These are phyloP conservation scores for Peniophora sp. DNA, from an alignment of 1,284 basidiomycete genomes.

Conservation along the genomic window DNA sequence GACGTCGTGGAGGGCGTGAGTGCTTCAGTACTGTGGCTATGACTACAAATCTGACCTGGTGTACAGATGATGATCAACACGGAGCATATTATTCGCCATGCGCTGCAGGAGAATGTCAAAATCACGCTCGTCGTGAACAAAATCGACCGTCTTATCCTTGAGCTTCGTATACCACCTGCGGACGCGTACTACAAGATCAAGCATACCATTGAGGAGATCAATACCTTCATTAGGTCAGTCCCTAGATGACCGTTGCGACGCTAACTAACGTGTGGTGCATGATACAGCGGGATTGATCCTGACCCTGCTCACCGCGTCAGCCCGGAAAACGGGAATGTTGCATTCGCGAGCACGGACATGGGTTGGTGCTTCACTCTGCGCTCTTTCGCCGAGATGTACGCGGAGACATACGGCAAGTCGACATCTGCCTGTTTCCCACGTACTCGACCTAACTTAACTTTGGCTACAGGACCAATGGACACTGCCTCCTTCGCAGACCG, in stretches of 20 bases:
- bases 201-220: conserved; percentile 98
- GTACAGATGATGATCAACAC: conserved; percentile 82
- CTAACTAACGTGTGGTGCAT: neutral
- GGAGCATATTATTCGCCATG: conserved; percentile 81
- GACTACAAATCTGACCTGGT: conserved; percentile 1
- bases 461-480: conserved; percentile 54
- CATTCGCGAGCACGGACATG: conserved; percentile 96
- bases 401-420: conserved; percentile 75
- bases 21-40: conserved; percentile 6
- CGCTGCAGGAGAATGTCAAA: conserved; percentile 82
- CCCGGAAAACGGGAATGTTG: conserved; percentile 94
- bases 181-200: conserved; percentile 99
- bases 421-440: neutral
- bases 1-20: conserved; percentile 92
- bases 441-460: conserved; percentile 2
- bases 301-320: conserved; percentile 84
- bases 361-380: conserved; percentile 94
- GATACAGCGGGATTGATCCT: conserved; percentile 71
- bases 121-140: conserved; percentile 97
- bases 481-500: conserved; percentile 71
- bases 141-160: conserved; percentile 94
- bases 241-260: neutral
- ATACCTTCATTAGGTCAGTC: conserved; percentile 82
- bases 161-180: conserved; percentile 89
- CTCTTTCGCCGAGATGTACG: conserved; percentile 96